Conservation (phyloP, 352 stramenopile species). For the Phytophthora cryptogea region DNA sequence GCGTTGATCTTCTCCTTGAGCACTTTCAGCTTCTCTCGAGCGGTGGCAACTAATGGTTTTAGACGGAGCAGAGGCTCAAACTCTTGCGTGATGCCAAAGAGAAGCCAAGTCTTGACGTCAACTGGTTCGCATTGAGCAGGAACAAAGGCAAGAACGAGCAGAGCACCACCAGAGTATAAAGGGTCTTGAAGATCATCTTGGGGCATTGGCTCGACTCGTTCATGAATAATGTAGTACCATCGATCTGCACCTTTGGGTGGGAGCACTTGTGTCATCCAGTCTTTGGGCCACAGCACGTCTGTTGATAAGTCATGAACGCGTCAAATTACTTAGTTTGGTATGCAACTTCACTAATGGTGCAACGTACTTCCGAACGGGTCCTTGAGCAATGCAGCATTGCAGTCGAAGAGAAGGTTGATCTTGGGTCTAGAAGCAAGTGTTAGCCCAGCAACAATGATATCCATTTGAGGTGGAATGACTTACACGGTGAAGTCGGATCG, state of each 20-base stretch:
- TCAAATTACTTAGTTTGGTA: neutral
- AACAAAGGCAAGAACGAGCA: constrained; percentile 62
- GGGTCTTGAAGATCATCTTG: constrained; percentile 65
- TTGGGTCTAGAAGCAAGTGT: constrained; percentile 28
- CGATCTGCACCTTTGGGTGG: constrained; percentile 50
- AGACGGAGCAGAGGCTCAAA: constrained; percentile 54
- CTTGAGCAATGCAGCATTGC: constrained; percentile 64
- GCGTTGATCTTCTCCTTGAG: constrained; percentile 61
- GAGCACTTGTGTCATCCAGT: constrained; percentile 69
- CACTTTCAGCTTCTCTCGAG: constrained; percentile 45
- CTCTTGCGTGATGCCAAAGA: constrained; percentile 63
- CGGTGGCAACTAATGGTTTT: constrained; percentile 37
- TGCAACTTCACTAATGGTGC: neutral
- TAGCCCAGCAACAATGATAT: neutral
- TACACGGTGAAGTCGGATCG: constrained; percentile 69
- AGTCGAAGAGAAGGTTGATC: constrained; percentile 69
- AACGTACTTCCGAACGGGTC: constrained; percentile 67
- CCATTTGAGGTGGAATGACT: constrained; percentile 10
- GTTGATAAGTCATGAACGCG: constrained; percentile 1
- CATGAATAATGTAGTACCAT: constrained; percentile 79
- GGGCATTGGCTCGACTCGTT: constrained; percentile 56
- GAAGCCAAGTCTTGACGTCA: constrained; percentile 61
- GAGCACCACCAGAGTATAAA: constrained; percentile 54
- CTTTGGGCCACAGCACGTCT: constrained; percentile 78
- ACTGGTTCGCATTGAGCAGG: constrained; percentile 53